These are phyloP conservation scores for Macrophomina pseudophaseolina DNA, from an alignment of 2,329 filamentous ascomycete genomes.

Conservation along the genomic window DNA sequence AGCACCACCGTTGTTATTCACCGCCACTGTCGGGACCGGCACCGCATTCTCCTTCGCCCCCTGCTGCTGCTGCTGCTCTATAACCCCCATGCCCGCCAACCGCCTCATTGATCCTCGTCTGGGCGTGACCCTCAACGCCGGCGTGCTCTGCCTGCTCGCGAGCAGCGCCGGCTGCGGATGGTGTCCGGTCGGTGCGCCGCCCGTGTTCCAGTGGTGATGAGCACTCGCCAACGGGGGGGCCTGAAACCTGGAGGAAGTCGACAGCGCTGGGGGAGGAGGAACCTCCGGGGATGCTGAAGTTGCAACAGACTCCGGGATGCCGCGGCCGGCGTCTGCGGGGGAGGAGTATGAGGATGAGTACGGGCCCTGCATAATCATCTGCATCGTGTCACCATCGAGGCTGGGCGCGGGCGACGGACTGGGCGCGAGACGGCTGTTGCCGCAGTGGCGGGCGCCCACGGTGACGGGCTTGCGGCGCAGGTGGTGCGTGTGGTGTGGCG, in stretches of 20 bases:
- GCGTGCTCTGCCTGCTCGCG: slow-evolving; percentile 29
- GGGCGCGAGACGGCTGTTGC: not conserved
- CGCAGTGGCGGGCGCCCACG: not conserved
- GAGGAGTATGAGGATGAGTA: not conserved
- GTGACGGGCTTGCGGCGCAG: slow-evolving; percentile 27
- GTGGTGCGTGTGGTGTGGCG: slow-evolving; percentile 28
- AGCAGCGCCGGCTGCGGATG: not conserved
- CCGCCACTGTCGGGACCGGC: slow-evolving; percentile 15
- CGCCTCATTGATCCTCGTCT: not conserved
- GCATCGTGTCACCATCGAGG: slow-evolving; percentile 27
- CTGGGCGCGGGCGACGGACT: slow-evolving; percentile 9
- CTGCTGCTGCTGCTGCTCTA: not conserved
- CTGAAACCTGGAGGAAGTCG: not conserved
- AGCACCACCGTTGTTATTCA: no score
- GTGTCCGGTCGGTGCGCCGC: not conserved
- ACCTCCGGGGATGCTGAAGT: not conserved
- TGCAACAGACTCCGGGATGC: not conserved
- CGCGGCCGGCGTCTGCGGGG: not conserved
- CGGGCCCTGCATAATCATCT: slow-evolving; percentile 26
- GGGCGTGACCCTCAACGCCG: slow-evolving; percentile 3
- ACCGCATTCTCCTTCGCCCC: slow-evolving; percentile 23
- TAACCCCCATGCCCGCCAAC: not conserved
- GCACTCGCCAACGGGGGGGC: no score
- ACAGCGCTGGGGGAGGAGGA: not conserved
- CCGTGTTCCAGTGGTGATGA: not conserved